Conservation (phyloP, 2,329 filamentous ascomycete species). For the Monosporascus ibericus region DNA sequence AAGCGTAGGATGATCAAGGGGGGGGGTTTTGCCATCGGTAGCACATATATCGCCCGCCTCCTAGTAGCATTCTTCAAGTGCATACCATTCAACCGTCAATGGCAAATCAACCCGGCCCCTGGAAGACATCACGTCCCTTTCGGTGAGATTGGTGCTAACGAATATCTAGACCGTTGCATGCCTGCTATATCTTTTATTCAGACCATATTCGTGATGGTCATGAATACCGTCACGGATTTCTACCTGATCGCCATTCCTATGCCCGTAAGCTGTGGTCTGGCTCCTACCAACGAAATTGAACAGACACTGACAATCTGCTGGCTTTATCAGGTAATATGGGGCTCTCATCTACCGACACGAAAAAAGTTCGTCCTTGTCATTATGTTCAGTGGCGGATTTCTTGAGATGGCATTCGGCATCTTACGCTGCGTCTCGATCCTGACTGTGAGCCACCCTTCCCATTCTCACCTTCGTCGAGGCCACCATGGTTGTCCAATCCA, state of each 20-base stretch:
- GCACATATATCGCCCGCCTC: constrained; percentile 38
- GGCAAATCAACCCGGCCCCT: constrained; percentile 44
- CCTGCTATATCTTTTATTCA: constrained; percentile 40
- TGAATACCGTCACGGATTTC: constrained; percentile 42
- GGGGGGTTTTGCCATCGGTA: constrained; percentile 33
- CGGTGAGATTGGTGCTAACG: too few species aligned
- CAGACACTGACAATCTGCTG: background rate
- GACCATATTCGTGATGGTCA: constrained; percentile 38
- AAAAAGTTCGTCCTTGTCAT: constrained; percentile 39
- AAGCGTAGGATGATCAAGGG: constrained; percentile 31
- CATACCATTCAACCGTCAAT: constrained; percentile 36
- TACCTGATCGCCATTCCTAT: constrained; percentile 44
- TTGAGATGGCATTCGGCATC: constrained; percentile 45
- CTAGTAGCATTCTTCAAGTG: constrained; percentile 40
- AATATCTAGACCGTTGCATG: constrained; percentile 30
- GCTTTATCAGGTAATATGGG: constrained; percentile 33
- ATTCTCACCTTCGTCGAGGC: background rate
- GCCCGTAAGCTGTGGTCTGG: constrained; percentile 27
- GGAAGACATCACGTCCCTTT: constrained; percentile 23
- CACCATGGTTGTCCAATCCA: constrained; percentile 2
- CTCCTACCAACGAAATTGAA: background rate
- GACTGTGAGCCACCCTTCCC: constrained; percentile 16
- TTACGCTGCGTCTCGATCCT: constrained; percentile 42
- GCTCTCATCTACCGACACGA: constrained; percentile 32
- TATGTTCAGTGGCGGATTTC: constrained; percentile 44